Evolutionary conservation across 495 filamentous ascomycete genomes (phyloP).

Genomic region (Rhypophila decipiens): DNA sequence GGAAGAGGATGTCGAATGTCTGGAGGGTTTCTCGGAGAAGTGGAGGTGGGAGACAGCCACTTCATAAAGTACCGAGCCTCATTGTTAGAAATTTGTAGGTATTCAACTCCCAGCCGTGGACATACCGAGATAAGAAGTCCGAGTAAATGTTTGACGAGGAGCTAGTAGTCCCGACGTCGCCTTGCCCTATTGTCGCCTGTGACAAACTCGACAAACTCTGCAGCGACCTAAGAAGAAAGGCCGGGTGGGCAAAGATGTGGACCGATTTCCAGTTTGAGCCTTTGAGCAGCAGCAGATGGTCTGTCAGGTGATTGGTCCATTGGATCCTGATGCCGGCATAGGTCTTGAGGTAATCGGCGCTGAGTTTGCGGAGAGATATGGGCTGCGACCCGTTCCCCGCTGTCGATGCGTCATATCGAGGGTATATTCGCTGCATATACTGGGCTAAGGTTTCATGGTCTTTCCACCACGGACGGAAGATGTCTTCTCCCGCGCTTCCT

Average conservation of each 20-base stretch:
- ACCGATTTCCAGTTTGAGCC: not conserved
- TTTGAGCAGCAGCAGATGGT: not conserved
- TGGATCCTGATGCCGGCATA: not conserved
- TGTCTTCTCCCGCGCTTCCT: not conserved
- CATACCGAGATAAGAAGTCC: not conserved
- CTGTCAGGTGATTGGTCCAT: not conserved
- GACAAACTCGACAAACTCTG: not conserved
- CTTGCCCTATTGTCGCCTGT: not conserved
- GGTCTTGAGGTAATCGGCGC: not conserved
- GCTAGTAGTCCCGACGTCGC: too few relatives aligned
- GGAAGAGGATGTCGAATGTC: constrained; percentile 3
- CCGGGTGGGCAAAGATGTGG: not conserved
- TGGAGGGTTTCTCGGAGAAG: constrained; percentile 7
- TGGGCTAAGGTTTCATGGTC: not conserved
- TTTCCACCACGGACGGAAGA: constrained; percentile 3
- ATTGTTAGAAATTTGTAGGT: not conserved
- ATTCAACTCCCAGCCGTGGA: not conserved
- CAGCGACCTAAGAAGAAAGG: not conserved
- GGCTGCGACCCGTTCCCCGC: not conserved
- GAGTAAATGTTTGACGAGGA: too few relatives aligned
- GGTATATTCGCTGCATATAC: constrained; percentile 1
- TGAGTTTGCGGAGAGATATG: not conserved
- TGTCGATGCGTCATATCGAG: not conserved
- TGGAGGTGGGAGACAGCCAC: constrained; percentile 4
- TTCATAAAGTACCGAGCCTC: too few relatives aligned